Percentiles rank a stretch among this genome's conserved stretches.
phyloP scores from a whole-genome alignment of 164 flowering plant species.

The Annona squamosa region DNA sequence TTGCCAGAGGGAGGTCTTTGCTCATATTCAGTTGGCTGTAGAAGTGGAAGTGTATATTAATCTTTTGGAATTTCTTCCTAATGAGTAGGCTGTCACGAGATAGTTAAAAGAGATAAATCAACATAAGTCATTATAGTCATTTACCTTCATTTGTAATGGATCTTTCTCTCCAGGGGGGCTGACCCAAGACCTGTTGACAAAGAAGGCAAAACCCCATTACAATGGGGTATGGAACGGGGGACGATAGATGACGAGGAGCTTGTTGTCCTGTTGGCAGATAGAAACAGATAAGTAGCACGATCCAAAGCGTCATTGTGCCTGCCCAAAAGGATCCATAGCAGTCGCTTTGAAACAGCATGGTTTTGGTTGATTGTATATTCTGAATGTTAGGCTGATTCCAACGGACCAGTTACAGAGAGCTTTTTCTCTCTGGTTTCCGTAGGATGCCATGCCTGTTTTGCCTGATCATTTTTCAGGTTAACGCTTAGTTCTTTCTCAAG shows the following conservation, averaged over 20 bases:
- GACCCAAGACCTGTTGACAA: slow-evolving; percentile 39
- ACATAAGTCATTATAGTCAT: neutral
- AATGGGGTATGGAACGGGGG: slow-evolving; percentile 31
- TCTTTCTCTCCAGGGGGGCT: slow-evolving; percentile 54
- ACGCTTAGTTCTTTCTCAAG: neutral
- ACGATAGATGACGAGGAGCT: slow-evolving; percentile 56
- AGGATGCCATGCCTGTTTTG: slow-evolving; percentile 1
- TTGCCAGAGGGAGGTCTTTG: too few species aligned
- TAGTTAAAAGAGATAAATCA: too few species aligned
- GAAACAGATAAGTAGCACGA: slow-evolving; percentile 31
- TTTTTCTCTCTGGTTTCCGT: slow-evolving; percentile 9
- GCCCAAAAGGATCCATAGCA: neutral
- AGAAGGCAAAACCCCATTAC: slow-evolving; percentile 51
- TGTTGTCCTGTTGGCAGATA: slow-evolving; percentile 45
- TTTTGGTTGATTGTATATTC: slow-evolving; percentile 16
- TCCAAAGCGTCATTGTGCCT: neutral
- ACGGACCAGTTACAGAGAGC: slow-evolving; percentile 7
- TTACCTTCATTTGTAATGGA: neutral
- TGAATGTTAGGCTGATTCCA: slow-evolving; percentile 18
- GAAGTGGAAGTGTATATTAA: too few species aligned
- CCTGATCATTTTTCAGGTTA: slow-evolving; percentile 2
- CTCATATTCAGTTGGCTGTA: too few species aligned
- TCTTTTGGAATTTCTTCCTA: too few species aligned
- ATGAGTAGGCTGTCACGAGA: too few species aligned
- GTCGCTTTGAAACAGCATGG: slow-evolving; percentile 6